Percentiles rank a stretch among this genome's conserved stretches.
Evolutionary conservation across 2,329 filamentous ascomycete genomes (phyloP).

Genomic region (Metarhizium robertsii): DNA sequence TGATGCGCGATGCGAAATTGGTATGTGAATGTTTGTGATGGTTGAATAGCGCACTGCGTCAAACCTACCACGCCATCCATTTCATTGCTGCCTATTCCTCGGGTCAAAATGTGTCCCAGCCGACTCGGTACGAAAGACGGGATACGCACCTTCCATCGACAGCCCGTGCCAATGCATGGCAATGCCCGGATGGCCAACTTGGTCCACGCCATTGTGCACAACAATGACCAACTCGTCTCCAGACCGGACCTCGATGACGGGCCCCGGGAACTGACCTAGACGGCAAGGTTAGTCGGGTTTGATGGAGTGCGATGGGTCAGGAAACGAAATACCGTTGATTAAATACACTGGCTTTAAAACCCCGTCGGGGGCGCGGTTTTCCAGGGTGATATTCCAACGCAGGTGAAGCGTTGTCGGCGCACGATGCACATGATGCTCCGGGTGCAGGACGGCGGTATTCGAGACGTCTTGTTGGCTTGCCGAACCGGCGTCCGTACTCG

Average conservation of each 20-base stretch:
- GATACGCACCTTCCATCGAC: conserved; percentile 41
- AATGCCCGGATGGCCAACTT: conserved; percentile 22
- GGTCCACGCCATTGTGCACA: conserved; percentile 28
- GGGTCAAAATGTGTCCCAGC: not conserved
- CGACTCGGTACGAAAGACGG: conserved; percentile 18
- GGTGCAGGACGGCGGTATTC: conserved; percentile 22
- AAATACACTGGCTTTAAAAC: conserved; percentile 39
- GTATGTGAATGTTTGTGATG: conserved; percentile 41
- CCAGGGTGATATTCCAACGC: conserved; percentile 30
- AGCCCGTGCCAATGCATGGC: conserved; percentile 62
- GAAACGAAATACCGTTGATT: conserved; percentile 31
- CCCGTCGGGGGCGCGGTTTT: conserved; percentile 33
- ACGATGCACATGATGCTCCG: conserved; percentile 30
- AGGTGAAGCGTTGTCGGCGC: conserved; percentile 20
- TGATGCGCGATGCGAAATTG: conserved; percentile 44
- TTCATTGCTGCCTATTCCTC: conserved; percentile 27
- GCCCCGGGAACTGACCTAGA: conserved; percentile 31
- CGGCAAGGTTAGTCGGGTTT: not conserved
- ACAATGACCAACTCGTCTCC: conserved; percentile 32
- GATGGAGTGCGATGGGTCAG: not conserved
- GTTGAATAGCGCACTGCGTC: conserved; percentile 50
- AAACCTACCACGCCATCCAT: conserved; percentile 59
- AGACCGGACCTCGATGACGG: conserved; percentile 32
- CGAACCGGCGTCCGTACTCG: not conserved
- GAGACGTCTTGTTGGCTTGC: not conserved